Percentiles rank a stretch among this genome's conserved stretches.
Evolutionary conservation across 352 stramenopile genomes (phyloP).

Genomic region (Labyrinthula sp.): DNA sequence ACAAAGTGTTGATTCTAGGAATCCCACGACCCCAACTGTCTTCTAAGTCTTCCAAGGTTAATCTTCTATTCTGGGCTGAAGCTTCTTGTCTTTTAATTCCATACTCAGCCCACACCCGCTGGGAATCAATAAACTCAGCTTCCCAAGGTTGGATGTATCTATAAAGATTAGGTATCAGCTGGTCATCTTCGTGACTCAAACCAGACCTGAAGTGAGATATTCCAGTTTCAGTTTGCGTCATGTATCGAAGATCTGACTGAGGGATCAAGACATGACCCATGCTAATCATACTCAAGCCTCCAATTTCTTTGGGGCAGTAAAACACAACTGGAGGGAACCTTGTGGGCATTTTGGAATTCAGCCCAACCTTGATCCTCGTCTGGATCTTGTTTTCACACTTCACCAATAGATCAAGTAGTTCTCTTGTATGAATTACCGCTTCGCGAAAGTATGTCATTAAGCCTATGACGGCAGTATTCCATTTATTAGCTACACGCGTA

Average conservation of each 20-base stretch:
- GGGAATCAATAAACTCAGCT: conserved; percentile 96
- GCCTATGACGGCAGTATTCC: conserved; percentile 61
- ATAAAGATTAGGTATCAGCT: conserved; percentile 98
- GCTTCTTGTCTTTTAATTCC: conserved; percentile 95
- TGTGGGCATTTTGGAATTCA: conserved; percentile 99
- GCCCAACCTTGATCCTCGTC: conserved; percentile 97
- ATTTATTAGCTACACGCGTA: conserved; percentile 99
- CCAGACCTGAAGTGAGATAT: conserved; percentile 97
- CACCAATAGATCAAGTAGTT: conserved; percentile 95
- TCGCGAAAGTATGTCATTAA: conserved; percentile 99
- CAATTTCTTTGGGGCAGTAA: conserved; percentile 98
- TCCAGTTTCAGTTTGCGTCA: conserved; percentile 91
- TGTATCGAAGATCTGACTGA: conserved; percentile 93
- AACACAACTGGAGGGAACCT: conserved; percentile 97
- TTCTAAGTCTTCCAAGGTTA: conserved; percentile 97
- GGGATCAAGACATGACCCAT: conserved; percentile 99
- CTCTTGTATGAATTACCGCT: conserved; percentile 94
- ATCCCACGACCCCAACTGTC: conserved; percentile 98
- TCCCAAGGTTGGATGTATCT: conserved; percentile 94
- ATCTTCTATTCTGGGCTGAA: conserved; percentile 87
- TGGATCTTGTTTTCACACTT: conserved; percentile 99
- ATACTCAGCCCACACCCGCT: conserved; percentile 98
- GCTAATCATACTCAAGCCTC: conserved; percentile 93
- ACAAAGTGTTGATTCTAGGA: conserved; percentile 80
- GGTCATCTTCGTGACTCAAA: conserved; percentile 80